Percentiles rank a stretch among this genome's conserved stretches.
These are phyloP conservation scores for Flaveria sonorensis DNA, from an alignment of 129 eudicot species.

Conservation along the genomic window DNA sequence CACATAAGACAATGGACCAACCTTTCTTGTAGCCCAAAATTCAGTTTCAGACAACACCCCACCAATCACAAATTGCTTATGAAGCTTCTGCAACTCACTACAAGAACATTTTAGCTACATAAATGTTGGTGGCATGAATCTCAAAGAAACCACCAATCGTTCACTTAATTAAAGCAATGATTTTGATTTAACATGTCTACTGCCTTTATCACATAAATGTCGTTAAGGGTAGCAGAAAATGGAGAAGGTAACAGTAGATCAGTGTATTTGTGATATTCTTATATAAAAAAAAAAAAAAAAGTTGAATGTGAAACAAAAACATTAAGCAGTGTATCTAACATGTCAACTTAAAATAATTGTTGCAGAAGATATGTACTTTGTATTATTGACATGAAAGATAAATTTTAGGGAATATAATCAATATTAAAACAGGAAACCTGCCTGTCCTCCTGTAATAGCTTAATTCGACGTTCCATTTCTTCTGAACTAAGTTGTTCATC, in stretches of 20 bases:
- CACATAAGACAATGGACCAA: slow-evolving; percentile 30
- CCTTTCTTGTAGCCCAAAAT: slow-evolving; percentile 99
- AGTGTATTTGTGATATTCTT: not conserved
- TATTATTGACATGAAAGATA: not conserved
- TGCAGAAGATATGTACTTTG: not conserved
- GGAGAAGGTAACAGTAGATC: not conserved
- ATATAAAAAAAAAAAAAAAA: not conserved
- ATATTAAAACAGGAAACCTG: slow-evolving; percentile 19
- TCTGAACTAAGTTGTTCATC: slow-evolving; percentile 67
- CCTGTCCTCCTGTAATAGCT: slow-evolving; percentile 82
- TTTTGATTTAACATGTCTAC: not conserved
- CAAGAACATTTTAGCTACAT: slow-evolving; percentile 26
- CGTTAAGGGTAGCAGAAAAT: not conserved
- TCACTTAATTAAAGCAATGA: not conserved
- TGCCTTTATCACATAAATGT: not conserved
- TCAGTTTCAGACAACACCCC: slow-evolving; percentile 78
- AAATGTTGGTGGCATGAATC: slow-evolving; percentile 10
- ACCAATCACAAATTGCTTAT: slow-evolving; percentile 85
- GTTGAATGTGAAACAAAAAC: not conserved
- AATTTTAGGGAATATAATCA: not conserved
- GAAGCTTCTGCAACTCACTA: slow-evolving; percentile 96
- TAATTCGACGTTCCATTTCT: slow-evolving; percentile 78
- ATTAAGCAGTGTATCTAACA: slow-evolving; percentile 5
- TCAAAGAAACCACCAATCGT: not conserved
- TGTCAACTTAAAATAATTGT: slow-evolving; percentile 4